Evolutionary conservation across 805 yeast species (phyloP).

Genomic region (Barnettozyma sucrosica): DNA sequence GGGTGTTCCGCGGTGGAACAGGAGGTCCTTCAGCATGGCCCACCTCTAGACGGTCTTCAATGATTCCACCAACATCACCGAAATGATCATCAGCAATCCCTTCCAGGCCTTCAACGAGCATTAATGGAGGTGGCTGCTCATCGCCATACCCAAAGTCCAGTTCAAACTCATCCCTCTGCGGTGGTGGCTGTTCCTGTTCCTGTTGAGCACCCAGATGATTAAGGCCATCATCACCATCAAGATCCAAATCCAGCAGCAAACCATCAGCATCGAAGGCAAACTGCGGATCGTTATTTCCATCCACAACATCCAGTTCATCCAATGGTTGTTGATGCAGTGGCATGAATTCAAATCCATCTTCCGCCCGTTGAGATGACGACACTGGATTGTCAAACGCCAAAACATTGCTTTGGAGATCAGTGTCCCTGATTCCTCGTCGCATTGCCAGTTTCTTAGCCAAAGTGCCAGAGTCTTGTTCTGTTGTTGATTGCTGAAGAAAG

Average conservation of each 20-base stretch:
- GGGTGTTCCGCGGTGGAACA: conserved; percentile 2
- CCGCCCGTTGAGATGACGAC: conserved; percentile 5
- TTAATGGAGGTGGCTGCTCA: background rate
- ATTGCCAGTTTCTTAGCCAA: conserved; percentile 1
- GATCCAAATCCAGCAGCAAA: conserved; percentile 15
- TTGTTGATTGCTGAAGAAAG: conserved; percentile 9
- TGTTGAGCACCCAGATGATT: background rate
- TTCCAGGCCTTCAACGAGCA: background rate
- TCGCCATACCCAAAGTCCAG: conserved; percentile 10
- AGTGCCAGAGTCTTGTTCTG: background rate
- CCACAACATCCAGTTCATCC: conserved; percentile 12
- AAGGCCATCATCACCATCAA: background rate
- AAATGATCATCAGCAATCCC: background rate
- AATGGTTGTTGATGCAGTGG: background rate
- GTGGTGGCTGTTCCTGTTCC: background rate
- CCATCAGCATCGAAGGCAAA: conserved; percentile 27
- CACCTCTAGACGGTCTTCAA: conserved; percentile 3
- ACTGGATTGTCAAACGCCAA: conserved; percentile 7
- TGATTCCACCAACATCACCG: conserved; percentile 5
- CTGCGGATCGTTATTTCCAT: conserved; percentile 12
- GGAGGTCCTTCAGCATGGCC: background rate
- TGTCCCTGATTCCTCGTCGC: conserved; percentile 11
- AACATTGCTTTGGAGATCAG: conserved; percentile 18
- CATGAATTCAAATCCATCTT: background rate
- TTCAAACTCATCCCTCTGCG: conserved; percentile 2